Conservation (phyloP, 257 asterid species). For the Haberlea rhodopensis region DNA sequence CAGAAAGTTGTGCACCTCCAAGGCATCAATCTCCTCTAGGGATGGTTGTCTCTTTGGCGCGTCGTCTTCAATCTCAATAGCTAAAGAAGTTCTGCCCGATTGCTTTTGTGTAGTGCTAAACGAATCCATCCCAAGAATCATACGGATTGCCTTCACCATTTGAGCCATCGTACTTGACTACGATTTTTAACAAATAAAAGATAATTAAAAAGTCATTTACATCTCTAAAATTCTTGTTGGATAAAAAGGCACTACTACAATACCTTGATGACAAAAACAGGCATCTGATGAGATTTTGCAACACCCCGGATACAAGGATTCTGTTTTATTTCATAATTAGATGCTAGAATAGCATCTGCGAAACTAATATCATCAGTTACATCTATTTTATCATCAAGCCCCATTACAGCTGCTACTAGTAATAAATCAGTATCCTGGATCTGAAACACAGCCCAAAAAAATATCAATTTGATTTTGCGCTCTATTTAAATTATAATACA, state of each 20-base stretch:
- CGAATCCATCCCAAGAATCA: slow-evolving; percentile 81
- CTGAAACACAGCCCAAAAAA: slow-evolving; percentile 43
- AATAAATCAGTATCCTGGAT: slow-evolving; percentile 84
- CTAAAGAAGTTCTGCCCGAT: slow-evolving; percentile 38
- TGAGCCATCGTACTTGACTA: slow-evolving; percentile 94
- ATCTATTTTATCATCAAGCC: slow-evolving; percentile 77
- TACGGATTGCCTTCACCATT: slow-evolving; percentile 87
- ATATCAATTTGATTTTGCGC: slow-evolving; percentile 8
- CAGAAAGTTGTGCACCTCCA: slow-evolving; percentile 56
- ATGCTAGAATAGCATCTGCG: slow-evolving; percentile 81
- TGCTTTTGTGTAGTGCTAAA: slow-evolving; percentile 45
- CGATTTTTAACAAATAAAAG: slow-evolving; percentile 24
- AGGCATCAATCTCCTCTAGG: slow-evolving; percentile 94
- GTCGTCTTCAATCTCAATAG: slow-evolving; percentile 80
- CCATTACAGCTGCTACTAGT: slow-evolving; percentile 91
- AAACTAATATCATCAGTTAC: slow-evolving; percentile 68
- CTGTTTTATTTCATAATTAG: slow-evolving; percentile 71
- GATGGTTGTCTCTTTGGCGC: slow-evolving; percentile 83
- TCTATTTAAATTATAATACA: not conserved
- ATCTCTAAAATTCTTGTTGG: slow-evolving; percentile 10
- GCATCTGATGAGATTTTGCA: slow-evolving; percentile 82
- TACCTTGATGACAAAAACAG: slow-evolving; percentile 89
- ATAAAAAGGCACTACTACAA: slow-evolving; percentile 9
- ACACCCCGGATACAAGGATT: slow-evolving; percentile 96
- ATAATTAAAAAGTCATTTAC: not conserved